These are phyloP conservation scores for Fraxinus angustifolia DNA, from an alignment of 305 asterid species.

Conservation along the genomic window DNA sequence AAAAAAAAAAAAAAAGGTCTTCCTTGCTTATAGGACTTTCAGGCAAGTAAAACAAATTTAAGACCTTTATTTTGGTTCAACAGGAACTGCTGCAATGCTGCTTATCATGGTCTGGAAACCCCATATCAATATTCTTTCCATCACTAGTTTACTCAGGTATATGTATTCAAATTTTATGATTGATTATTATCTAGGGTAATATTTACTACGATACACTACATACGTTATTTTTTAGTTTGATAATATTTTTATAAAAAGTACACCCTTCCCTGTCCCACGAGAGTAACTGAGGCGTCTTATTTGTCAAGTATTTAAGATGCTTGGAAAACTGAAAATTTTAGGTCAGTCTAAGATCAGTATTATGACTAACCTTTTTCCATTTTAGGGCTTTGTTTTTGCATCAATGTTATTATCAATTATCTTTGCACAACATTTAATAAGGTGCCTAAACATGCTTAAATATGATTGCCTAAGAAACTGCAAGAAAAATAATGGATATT, in stretches of 20 bases:
- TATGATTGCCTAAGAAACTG: slow-evolving; percentile 10
- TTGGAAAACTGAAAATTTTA: slow-evolving; percentile 19
- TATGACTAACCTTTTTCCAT: background rate
- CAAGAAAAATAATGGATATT: background rate
- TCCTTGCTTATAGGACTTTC: slow-evolving; percentile 18
- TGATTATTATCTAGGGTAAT: slow-evolving; percentile 1
- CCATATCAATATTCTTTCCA: slow-evolving; percentile 64
- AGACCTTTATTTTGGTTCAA: slow-evolving; percentile 16
- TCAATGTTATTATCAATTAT: background rate
- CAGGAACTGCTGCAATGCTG: slow-evolving; percentile 96
- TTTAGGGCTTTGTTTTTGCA: slow-evolving; percentile 2
- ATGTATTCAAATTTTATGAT: slow-evolving; percentile 22
- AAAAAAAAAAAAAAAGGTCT: no score
- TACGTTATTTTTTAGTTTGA: background rate
- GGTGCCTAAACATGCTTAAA: slow-evolving; percentile 9
- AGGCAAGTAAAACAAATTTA: background rate
- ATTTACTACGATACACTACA: background rate
- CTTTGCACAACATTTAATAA: slow-evolving; percentile 18
- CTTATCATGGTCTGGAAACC: slow-evolving; percentile 94
- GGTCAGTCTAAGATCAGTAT: slow-evolving; percentile 7
- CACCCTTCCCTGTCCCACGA: background rate
- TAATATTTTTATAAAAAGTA: slow-evolving; percentile 13
- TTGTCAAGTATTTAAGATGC: background rate
- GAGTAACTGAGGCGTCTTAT: slow-evolving; percentile 5
- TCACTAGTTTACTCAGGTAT: slow-evolving; percentile 75